These are phyloP conservation scores for Cicer bijugum DNA, from an alignment of 306 rosid species.

Conservation along the genomic window DNA sequence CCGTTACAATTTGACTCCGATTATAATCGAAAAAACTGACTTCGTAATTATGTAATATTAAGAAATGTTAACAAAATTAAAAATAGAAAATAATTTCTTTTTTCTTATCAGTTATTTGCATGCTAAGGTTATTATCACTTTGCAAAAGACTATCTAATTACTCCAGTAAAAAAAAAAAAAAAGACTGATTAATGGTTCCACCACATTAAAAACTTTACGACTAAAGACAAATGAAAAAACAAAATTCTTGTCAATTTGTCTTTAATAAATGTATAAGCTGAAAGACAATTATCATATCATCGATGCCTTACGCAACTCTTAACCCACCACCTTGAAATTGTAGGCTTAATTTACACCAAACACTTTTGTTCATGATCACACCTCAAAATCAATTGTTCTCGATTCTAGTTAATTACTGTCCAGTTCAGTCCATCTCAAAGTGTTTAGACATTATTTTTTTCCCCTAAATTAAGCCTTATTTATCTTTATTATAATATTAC, in stretches of 20 bases:
- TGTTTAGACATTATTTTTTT: background rate
- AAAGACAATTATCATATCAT: background rate
- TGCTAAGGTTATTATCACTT: no score
- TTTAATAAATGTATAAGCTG: background rate
- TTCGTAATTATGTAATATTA: no score
- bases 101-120: no score
- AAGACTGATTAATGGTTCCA: no score
- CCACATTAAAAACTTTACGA: no score
- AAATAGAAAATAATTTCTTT: no score
- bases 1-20: no score
- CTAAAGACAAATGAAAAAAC: background rate
- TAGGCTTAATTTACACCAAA: background rate
- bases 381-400: background rate
- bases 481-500: background rate
- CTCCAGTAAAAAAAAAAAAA: no score
- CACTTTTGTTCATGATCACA: slow-evolving; percentile 1
- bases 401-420: background rate
- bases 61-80: no score
- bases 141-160: no score
- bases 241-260: background rate
- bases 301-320: background rate
- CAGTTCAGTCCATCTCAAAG: no score
- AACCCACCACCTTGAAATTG: background rate
- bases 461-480: background rate
- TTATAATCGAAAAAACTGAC: no score